Evolutionary conservation across 768 basidiomycete species (phyloP).

Genomic region (Pulveroboletus sp.): DNA sequence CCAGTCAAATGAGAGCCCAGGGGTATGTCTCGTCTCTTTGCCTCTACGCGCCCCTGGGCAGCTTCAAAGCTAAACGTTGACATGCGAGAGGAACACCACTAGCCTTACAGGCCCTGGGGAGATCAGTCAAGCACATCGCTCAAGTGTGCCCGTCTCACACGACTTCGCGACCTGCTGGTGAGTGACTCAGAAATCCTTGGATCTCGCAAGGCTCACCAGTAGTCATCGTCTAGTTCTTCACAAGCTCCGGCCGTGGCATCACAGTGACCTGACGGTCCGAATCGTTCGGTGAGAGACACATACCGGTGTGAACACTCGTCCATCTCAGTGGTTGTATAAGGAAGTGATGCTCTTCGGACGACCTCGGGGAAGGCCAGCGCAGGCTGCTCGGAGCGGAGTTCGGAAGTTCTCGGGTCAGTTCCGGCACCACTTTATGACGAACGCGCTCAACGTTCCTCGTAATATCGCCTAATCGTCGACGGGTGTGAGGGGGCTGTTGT

Average conservation of each 20-base stretch:
- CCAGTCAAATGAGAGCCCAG: background rate
- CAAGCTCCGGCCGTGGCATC: background rate
- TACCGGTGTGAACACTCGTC: too few relatives aligned
- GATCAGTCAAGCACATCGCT: background rate
- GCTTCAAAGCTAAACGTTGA: background rate
- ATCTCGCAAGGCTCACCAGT: too few relatives aligned
- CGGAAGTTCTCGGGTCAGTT: conserved; percentile 16
- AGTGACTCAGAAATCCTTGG: too few relatives aligned
- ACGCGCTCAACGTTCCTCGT: conserved; percentile 11
- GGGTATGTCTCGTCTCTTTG: background rate
- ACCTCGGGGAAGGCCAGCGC: conserved; percentile 11
- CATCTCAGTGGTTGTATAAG: background rate
- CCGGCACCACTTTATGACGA: conserved; percentile 3
- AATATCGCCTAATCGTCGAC: conserved; percentile 24
- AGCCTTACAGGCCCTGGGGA: conserved; percentile 1
- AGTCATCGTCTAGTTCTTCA: background rate
- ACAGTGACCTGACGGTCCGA: background rate
- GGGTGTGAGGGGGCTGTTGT: conserved; percentile 18
- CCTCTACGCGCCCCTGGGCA: background rate
- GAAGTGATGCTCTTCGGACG: background rate
- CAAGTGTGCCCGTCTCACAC: background rate
- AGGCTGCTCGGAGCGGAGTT: conserved; percentile 1
- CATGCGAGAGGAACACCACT: conserved; percentile 1
- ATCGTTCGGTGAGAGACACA: too few relatives aligned
- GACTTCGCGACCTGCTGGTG: background rate